These are phyloP conservation scores for Lachnellula suecica DNA, from an alignment of 2,329 filamentous ascomycete species.

Conservation along the genomic window DNA sequence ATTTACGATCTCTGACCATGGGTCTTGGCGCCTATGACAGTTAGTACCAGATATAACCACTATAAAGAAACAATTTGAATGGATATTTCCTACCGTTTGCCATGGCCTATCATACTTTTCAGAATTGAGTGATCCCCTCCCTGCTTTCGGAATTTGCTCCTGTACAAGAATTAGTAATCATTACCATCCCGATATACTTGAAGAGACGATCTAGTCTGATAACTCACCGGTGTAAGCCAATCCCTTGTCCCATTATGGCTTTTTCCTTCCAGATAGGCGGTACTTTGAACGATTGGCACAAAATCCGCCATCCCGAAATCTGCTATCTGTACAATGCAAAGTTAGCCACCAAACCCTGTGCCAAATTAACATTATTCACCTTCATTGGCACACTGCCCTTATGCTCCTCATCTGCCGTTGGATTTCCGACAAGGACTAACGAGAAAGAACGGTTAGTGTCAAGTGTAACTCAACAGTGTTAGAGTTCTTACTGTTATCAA, in stretches of 20 bases:
- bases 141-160: too few relatives aligned
- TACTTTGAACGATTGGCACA: not conserved
- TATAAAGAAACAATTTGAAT: too few relatives aligned
- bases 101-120: not conserved
- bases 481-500: conserved; percentile 4
- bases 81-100: not conserved
- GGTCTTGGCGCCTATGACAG: not conserved
- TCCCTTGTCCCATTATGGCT: not conserved
- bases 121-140: too few relatives aligned
- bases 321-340: not conserved
- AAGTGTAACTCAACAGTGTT: not conserved
- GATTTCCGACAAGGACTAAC: conserved; percentile 7
- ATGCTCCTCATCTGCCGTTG: conserved; percentile 5
- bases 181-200: not conserved
- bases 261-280: not conserved
- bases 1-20: not conserved
- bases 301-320: conserved; percentile 10
- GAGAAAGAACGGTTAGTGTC: not conserved
- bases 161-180: too few relatives aligned
- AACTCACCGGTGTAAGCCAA: not conserved
- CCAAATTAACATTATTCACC: conserved; percentile 2
- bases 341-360: not conserved
- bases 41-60: not conserved
- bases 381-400: not conserved
- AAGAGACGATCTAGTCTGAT: not conserved